These are phyloP conservation scores for Alternaria solani DNA, from an alignment of 2,329 filamentous ascomycete species.

Conservation along the genomic window DNA sequence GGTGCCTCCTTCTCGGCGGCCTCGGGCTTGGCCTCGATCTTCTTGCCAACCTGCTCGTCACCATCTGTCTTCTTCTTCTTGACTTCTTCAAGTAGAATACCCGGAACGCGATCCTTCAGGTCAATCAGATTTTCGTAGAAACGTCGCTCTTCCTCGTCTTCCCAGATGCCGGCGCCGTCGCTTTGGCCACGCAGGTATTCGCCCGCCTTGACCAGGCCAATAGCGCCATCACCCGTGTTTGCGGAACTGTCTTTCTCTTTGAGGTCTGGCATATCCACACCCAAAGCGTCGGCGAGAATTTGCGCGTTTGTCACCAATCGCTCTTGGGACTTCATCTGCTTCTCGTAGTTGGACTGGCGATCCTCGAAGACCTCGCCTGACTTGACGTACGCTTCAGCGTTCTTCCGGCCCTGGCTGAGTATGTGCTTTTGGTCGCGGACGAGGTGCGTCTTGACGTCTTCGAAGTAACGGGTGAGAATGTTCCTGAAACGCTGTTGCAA, in stretches of 20 bases:
- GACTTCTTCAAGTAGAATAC: conserved; percentile 88
- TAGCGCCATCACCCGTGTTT: conserved; percentile 73
- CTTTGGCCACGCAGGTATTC: conserved; percentile 91
- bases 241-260: conserved; percentile 80
- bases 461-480: conserved; percentile 86
- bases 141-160: conserved; percentile 95
- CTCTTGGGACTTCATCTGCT: conserved; percentile 89
- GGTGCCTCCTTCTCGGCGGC: conserved; percentile 53
- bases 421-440: conserved; percentile 92
- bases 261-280: conserved; percentile 91
- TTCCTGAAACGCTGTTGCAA: conserved; percentile 86
- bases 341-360: conserved; percentile 94
- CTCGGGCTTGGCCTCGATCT: conserved; percentile 60
- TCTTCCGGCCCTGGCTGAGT: conserved; percentile 84
- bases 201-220: conserved; percentile 91
- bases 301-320: conserved; percentile 90
- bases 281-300: conserved; percentile 85
- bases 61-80: conserved; percentile 90
- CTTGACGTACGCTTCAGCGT: conserved; percentile 97
- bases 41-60: conserved; percentile 85
- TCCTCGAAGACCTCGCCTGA: conserved; percentile 99
- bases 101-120: conserved; percentile 92
- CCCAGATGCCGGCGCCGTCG: conserved; percentile 95
- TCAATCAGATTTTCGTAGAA: conserved; percentile 98
- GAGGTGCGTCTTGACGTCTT: conserved; percentile 89